These are phyloP conservation scores for Penicillium paneum DNA, from an alignment of 2,329 filamentous ascomycete genomes.

Conservation along the genomic window DNA sequence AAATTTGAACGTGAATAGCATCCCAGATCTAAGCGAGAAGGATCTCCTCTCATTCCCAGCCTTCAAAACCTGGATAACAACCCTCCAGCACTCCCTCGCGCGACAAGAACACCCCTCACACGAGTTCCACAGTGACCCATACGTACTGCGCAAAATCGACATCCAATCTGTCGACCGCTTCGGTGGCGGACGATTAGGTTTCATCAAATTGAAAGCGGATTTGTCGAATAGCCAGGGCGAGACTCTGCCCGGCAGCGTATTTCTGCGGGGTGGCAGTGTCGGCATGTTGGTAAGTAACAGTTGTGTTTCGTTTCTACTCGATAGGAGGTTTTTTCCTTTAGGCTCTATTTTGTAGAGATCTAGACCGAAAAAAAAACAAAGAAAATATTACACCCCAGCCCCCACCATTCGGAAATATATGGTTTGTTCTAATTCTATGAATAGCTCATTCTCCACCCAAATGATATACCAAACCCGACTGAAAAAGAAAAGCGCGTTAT, in stretches of 20 bases:
- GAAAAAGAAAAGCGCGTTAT: slow-evolving; percentile 50
- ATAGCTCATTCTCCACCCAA: slow-evolving; percentile 55
- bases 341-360: background rate
- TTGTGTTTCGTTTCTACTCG: background rate
- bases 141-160: slow-evolving; percentile 51
- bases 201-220: slow-evolving; percentile 54
- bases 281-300: slow-evolving; percentile 51
- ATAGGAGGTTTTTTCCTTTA: background rate
- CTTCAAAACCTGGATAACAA: slow-evolving; percentile 55
- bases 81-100: slow-evolving; percentile 48
- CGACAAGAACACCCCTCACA: slow-evolving; percentile 48
- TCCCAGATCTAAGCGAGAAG: slow-evolving; percentile 43
- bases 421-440: background rate
- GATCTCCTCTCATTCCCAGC: slow-evolving; percentile 52
- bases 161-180: slow-evolving; percentile 57
- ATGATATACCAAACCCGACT: slow-evolving; percentile 43
- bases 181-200: slow-evolving; percentile 49
- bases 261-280: slow-evolving; percentile 58
- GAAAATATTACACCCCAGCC: background rate
- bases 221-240: slow-evolving; percentile 53
- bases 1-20: slow-evolving; percentile 42
- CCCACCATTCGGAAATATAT: background rate
- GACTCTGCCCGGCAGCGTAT: slow-evolving; percentile 55
- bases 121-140: slow-evolving; percentile 52
- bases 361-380: background rate